Evolutionary conservation across 495 filamentous ascomycete genomes (phyloP), one percentile per base, ranked within the genome.

Genomic region (Penicillium bovifimosum): DNA sequence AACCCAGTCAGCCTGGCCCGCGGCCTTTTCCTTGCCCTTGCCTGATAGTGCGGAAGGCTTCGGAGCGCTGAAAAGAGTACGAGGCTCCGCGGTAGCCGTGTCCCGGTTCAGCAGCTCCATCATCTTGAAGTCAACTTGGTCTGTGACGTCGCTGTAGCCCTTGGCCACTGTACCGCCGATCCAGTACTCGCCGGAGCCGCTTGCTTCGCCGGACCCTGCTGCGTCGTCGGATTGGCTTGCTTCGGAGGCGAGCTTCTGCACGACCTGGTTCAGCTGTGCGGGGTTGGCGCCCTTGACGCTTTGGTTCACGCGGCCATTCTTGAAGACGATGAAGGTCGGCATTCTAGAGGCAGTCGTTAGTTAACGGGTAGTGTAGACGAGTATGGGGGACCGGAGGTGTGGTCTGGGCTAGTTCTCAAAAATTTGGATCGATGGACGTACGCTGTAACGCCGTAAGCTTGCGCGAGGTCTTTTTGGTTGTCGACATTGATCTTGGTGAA

Each of bases 301-400:
- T 38, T 85, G 77, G 29, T 82, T 77, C 47, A 80, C 71, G 50
- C 79, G 75, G 53, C 85, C 83, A 53, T 85, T 78, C 60, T 88
- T 87, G 78, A 96, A 96, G 58, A 95, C 78, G 62, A 96, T 82
- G 72, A 97, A 96, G 38, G 92, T 95, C 13, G 93, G 93, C 54
- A 61, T 61, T 40, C 63, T 66, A 53, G 36, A 3, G 16, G 14
- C 24, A 17, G 6, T n/a, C 0, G 18, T 27, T 17, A 42, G 36
- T 51, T 38, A 42, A 43, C 27, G 10, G 10, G 3, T 32, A 3
- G 7, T 10, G 1, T 11, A 14, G 14, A 10, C 1, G 6, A 17
- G 7, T 11, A 32, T 29, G n/a, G 27, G 41, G n/a, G 26, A 11
- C 27, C 27, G 8, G 13, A 9, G 11, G 24, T 7, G 27, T 4